A percentile compares a stretch with the other conserved stretches of the same genome.
These are phyloP conservation scores for Nitzschia inconspicua DNA, from an alignment of 108 stramenopile genomes.

Conservation along the genomic window DNA sequence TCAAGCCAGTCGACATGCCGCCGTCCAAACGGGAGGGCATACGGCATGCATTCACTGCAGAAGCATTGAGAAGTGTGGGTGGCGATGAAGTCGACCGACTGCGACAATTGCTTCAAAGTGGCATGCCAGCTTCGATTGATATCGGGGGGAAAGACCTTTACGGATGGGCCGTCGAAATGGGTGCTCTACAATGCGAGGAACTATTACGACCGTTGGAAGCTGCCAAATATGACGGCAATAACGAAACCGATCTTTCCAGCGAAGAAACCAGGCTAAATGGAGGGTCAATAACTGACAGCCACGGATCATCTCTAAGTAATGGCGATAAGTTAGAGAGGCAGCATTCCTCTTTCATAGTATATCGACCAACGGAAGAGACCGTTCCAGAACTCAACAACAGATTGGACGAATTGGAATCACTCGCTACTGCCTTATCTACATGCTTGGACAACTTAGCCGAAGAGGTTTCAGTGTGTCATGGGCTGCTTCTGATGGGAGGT, in stretches of 20 bases:
- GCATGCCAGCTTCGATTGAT: constrained; percentile 63
- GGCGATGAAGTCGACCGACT: constrained; percentile 75
- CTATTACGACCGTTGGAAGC: constrained; percentile 34
- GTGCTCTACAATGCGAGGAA: constrained; percentile 56
- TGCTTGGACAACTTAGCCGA: constrained; percentile 73
- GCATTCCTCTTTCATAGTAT: constrained; percentile 6
- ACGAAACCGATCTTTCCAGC: too few species aligned
- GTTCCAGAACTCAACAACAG: constrained; percentile 36
- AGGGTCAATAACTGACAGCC: too few species aligned
- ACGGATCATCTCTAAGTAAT: too few species aligned
- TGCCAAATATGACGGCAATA: constrained; percentile 18
- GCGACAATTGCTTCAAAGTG: constrained; percentile 60
- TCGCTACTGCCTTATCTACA: constrained; percentile 47
- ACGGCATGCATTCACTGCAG: constrained; percentile 80
- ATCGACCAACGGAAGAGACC: constrained; percentile 21
- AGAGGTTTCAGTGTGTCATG: constrained; percentile 70
- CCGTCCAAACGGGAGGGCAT: constrained; percentile 73
- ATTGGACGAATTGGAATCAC: constrained; percentile 46
- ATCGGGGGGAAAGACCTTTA: constrained; percentile 66
- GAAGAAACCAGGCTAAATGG: too few species aligned
- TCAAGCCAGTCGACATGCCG: constrained; percentile 56
- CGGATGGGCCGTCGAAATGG: constrained; percentile 75
- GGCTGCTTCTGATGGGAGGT: constrained; percentile 55
- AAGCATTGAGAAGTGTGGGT: constrained; percentile 81
- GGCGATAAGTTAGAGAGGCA: too few species aligned